A percentile compares a stretch with the other conserved stretches of the same genome.
These are phyloP conservation scores for Cajanus cajan DNA, from an alignment of 306 rosid genomes.

Conservation along the genomic window DNA sequence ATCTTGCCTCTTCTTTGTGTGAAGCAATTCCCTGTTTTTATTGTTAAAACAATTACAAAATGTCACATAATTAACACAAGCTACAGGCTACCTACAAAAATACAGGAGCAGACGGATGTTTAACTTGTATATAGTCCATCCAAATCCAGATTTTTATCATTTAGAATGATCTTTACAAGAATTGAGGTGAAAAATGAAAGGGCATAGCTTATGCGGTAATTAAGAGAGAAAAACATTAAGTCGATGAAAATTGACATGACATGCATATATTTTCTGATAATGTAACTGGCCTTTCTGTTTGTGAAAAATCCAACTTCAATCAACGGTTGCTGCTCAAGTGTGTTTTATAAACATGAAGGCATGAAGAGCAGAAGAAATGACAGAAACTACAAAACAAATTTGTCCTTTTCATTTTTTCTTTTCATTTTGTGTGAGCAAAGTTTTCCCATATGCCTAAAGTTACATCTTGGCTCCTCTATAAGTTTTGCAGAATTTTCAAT, in stretches of 20 bases:
- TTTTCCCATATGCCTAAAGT: neutral
- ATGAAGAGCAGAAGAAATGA: neutral
- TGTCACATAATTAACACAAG: conserved; percentile 2
- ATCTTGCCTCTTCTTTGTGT: conserved; percentile 68
- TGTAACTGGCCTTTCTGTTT: neutral
- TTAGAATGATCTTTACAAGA: neutral
- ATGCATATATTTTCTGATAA: neutral
- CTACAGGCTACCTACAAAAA: neutral
- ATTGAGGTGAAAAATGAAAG: neutral
- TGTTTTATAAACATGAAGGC: neutral
- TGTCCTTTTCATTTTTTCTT: neutral
- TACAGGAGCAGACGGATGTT: neutral
- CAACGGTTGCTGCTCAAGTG: neutral
- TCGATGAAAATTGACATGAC: neutral
- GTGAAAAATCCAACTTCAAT: neutral
- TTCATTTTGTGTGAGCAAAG: neutral
- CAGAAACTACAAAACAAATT: neutral
- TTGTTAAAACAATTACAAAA: neutral
- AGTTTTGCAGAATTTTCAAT: neutral
- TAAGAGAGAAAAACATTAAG: neutral
- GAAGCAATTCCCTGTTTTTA: conserved; percentile 61
- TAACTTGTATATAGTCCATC: neutral
- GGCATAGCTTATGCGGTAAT: neutral
- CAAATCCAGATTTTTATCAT: neutral
- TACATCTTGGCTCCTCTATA: neutral